Conservation (phyloP, 176 grass and related monocot species). For the Puya raimondii region DNA sequence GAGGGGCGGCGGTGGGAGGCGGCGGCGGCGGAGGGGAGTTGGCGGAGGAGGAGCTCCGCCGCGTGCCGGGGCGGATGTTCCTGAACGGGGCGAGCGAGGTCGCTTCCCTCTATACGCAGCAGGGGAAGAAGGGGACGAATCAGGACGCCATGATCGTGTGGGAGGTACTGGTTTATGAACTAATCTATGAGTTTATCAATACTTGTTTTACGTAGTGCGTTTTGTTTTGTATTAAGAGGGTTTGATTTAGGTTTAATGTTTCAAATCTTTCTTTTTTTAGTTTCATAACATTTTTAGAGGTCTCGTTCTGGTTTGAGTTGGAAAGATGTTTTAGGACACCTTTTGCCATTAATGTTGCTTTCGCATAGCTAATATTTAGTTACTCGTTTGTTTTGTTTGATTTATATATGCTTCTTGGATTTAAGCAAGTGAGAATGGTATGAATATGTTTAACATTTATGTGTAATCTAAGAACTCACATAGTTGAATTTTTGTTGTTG, state of each 20-base stretch:
- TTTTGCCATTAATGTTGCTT: too few relatives aligned
- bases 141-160: constrained; percentile 97
- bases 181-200: neutral
- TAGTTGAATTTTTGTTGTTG: too few relatives aligned
- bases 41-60: constrained; percentile 53
- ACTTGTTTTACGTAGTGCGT: neutral
- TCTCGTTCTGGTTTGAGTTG: too few relatives aligned
- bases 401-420: too few relatives aligned
- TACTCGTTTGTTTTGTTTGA: too few relatives aligned
- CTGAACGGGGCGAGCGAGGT: constrained; percentile 46
- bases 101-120: constrained; percentile 87
- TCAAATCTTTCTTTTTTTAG: neutral
- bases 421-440: too few relatives aligned
- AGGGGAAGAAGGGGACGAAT: constrained; percentile 94
- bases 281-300: too few relatives aligned
- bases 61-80: constrained; percentile 62
- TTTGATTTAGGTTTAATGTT: neutral
- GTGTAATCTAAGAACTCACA: too few relatives aligned
- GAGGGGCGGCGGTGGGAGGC: neutral
- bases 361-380: too few relatives aligned
- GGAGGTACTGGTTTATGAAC: constrained; percentile 35
- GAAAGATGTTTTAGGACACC: too few relatives aligned
- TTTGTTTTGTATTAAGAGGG: constrained; percentile 1
- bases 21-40: constrained; percentile 22
- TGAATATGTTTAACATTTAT: too few relatives aligned